Evolutionary conservation across 2,329 filamentous ascomycete species (phyloP), one percentile per base, ranked within the genome.

Genomic region (Stemphylium vesicarium): DNA sequence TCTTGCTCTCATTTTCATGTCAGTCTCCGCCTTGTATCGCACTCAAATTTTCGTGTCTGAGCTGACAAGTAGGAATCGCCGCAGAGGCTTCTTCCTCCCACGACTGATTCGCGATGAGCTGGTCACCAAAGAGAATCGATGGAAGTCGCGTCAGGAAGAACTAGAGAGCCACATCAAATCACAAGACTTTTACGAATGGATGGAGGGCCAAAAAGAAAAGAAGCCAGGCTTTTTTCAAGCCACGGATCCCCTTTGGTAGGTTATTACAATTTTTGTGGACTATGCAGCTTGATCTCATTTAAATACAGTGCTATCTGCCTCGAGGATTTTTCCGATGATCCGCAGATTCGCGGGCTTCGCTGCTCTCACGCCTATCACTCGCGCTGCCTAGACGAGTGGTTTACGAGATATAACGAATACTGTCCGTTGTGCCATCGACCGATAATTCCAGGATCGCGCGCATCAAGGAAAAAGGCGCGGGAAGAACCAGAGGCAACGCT

Each of bases 291-390:
- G 5, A 40, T 36, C 44, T 69, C 32, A 70, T 35, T 18, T 1
- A 5, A 7, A 1, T 8, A 13, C 45, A 77, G 74, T 47, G 68
- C 73, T 2, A 76, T 77, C 36, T 77, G 74, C 48, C 65, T 77
- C 6, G 74, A 76, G 4, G 63, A 66, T 9, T 73, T 77, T 47
- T 60, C 63, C 16, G 62, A 72, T 15, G 62, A 66, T 15, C 65
- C 73, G 24, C 69, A 72, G 22, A 65, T 77, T 38, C 69, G 74
- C 2, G 73, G 68, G 0, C 66, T 77, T 4, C 61, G 58, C 15
- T 77, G 74, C 53, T 63, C 63, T 15, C 74, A 77, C 49, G 71
- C 73, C 11, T 77, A 75, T 54, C 74, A 77, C 42, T 64, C 72
- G 38, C 55, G 62, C 6, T 77, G 74, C 26, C 58, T 77, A 13